Conservation (phyloP, 257 asterid genomes). For the Apocynum venetum region DNA sequence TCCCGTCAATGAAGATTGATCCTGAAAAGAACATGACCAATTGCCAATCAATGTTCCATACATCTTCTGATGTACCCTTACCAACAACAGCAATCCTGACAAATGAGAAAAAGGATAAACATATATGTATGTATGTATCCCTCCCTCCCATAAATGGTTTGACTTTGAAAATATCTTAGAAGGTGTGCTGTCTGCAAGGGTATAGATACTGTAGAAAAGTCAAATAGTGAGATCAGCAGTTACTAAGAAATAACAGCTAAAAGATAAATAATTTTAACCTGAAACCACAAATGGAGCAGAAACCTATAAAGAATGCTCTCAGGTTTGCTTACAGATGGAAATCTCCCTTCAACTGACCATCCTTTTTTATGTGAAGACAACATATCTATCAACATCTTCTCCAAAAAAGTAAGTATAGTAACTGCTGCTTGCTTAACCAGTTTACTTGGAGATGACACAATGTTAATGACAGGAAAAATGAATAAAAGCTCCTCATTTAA, state of each 20-base stretch:
- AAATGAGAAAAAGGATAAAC: neutral
- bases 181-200: neutral
- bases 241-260: slow-evolving; percentile 7
- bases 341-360: slow-evolving; percentile 28
- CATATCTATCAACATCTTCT: slow-evolving; percentile 46
- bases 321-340: slow-evolving; percentile 41
- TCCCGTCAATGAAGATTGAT: slow-evolving; percentile 43
- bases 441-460: slow-evolving; percentile 76
- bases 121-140: neutral
- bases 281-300: slow-evolving; percentile 65
- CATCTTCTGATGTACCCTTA: slow-evolving; percentile 9
- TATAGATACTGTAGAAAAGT: neutral
- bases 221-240: slow-evolving; percentile 10
- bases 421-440: slow-evolving; percentile 62
- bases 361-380: slow-evolving; percentile 36
- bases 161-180: neutral
- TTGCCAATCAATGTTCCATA: neutral
- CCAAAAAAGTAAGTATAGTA: slow-evolving; percentile 57
- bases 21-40: slow-evolving; percentile 47
- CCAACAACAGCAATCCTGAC: neutral
- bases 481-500: slow-evolving; percentile 69
- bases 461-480: slow-evolving; percentile 83
- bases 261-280: slow-evolving; percentile 50
- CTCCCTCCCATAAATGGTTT: neutral
- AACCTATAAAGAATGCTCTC: slow-evolving; percentile 55